Conservation (phyloP, 192 early-diverging fungal genomes). For the Geranomyces michiganensis region DNA sequence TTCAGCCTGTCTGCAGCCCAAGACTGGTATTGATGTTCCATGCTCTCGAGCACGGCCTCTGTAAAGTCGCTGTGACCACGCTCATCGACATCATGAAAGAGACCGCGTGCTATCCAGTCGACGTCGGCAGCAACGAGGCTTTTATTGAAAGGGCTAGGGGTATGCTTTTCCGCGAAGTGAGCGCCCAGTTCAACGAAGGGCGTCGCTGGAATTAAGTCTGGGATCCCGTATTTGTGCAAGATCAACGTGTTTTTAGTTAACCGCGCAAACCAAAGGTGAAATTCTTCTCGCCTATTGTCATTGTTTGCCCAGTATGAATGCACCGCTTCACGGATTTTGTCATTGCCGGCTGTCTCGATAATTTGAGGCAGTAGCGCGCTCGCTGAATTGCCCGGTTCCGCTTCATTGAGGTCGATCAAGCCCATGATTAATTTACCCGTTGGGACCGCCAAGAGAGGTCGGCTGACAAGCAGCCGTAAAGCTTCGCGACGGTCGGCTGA, state of each 20-base stretch:
- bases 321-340: neutral
- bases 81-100: conserved; percentile 1
- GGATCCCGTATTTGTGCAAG: no score
- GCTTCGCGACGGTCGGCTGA: neutral
- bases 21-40: neutral
- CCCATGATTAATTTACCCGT: neutral
- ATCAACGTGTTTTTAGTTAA: no score
- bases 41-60: conserved; percentile 1
- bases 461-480: neutral
- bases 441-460: neutral
- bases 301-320: neutral
- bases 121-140: no score
- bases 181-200: no score
- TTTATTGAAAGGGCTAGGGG: no score
- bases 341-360: neutral
- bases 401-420: neutral
- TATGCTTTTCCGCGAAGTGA: no score
- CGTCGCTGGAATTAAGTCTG: no score
- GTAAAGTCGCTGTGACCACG: neutral
- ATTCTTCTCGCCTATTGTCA: no score
- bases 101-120: neutral
- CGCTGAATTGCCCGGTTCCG: conserved; percentile 1
- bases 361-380: neutral
- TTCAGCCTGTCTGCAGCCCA: neutral
- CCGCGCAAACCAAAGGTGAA: no score